Percentiles rank a stretch among this genome's conserved stretches.
Conservation (phyloP, 805 yeast genomes). For the Yamadazyma nakazawae region DNA sequence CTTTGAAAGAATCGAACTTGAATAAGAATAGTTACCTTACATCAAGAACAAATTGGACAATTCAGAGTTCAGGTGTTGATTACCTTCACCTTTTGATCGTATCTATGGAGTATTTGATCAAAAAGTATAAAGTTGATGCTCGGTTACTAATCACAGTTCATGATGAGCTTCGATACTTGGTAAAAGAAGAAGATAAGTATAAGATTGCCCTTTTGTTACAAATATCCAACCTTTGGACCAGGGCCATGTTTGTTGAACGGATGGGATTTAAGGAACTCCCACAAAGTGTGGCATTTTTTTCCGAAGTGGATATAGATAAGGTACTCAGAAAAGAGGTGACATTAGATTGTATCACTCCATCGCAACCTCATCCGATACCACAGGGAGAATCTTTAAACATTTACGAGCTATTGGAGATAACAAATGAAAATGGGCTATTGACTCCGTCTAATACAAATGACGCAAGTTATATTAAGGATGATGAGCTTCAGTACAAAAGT, state of each 20-base stretch:
- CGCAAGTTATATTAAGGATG: slow-evolving; percentile 2
- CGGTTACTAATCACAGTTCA: slow-evolving; percentile 86
- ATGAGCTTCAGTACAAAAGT: neutral
- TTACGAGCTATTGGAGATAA: slow-evolving; percentile 42
- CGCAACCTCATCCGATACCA: slow-evolving; percentile 65
- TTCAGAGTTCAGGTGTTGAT: slow-evolving; percentile 97
- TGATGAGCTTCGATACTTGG: slow-evolving; percentile 86
- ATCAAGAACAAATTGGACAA: slow-evolving; percentile 94
- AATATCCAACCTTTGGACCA: slow-evolving; percentile 89
- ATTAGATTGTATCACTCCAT: slow-evolving; percentile 87
- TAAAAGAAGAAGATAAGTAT: slow-evolving; percentile 68
- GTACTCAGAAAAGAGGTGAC: slow-evolving; percentile 91
- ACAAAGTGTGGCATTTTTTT: slow-evolving; percentile 92
- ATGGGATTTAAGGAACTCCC: slow-evolving; percentile 88
- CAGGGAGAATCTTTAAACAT: slow-evolving; percentile 81
- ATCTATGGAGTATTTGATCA: slow-evolving; percentile 79
- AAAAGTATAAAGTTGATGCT: slow-evolving; percentile 64
- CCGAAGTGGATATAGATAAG: slow-evolving; percentile 87
- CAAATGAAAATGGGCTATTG: slow-evolving; percentile 17
- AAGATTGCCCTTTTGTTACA: slow-evolving; percentile 81
- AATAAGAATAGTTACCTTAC: slow-evolving; percentile 69
- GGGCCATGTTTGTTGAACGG: slow-evolving; percentile 93
- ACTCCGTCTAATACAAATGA: slow-evolving; percentile 5
- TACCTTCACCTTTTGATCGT: slow-evolving; percentile 81
- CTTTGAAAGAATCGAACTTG: slow-evolving; percentile 65